Evolutionary conservation across 1,284 basidiomycete genomes (phyloP), one percentile per base, ranked within the genome.

Genomic region (Hemileia vastatrix): DNA sequence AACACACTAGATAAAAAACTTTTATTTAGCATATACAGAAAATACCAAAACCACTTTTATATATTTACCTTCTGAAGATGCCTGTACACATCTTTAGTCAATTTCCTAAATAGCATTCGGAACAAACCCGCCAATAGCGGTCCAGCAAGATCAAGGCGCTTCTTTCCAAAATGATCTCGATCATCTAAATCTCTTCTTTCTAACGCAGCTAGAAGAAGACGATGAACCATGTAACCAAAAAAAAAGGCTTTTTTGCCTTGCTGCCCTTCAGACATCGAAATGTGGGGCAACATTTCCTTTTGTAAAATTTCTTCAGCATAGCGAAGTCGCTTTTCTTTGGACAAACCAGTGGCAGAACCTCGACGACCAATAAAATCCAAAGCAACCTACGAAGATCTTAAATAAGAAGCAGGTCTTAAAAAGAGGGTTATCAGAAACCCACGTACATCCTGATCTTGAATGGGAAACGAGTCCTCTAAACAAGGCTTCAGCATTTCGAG

Each of bases 191-290:
- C 95, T 71, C 95, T 82, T 61, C 95, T 82, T 74, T 97, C 93
- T 71, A 98, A 78, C 15, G 92, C 92, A 45, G 95, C 93, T 15
- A 96, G 83, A 4, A 96, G 80, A 24, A 99, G 81, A 64, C 95
- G 86, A 78, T 98, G 94, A 54, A 97, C 89, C 94, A 99, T 99
- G 78, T 97, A 98, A n/a, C 95, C 95, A 67, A 98, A 92, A 83
- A 98, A 99, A 78, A 93, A 98, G 2, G 95, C 95, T 77, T 99
- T 99, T 80, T 95, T 95, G 44, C 90, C 93, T 78, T 95, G 90
- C 36, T 91, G 93, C 6, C 93, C 93, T 76, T 95, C 92, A 1
- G 86, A 84, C 82, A 93, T 94, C 2, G 94, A 94, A 27, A 99
- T 86, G 75, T 98, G 95, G 0, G 95, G 95, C 51, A 99, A 77